Conservation (phyloP, 2,329 filamentous ascomycete species). For the Colletotrichum zoysiae region DNA sequence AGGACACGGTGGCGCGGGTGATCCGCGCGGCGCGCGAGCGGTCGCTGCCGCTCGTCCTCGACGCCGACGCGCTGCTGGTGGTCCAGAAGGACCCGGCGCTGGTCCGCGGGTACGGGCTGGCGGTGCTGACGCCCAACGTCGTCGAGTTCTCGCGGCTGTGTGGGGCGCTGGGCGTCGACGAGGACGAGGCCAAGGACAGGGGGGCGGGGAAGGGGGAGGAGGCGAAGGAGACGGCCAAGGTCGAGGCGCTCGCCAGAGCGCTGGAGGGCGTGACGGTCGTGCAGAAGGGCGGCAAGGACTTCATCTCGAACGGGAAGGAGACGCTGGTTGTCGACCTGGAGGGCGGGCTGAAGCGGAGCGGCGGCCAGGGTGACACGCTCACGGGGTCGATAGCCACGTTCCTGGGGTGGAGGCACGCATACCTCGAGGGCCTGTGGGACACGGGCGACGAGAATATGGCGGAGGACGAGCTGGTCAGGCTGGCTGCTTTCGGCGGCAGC, state of each 20-base stretch:
- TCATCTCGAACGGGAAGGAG: conserved; percentile 82
- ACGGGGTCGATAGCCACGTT: conserved; percentile 92
- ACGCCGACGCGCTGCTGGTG: conserved; percentile 88
- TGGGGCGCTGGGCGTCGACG: conserved; percentile 77
- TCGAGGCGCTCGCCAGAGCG: conserved; percentile 77
- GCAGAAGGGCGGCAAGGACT: conserved; percentile 87
- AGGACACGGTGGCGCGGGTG: conserved; percentile 83
- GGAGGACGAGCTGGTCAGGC: conserved; percentile 73
- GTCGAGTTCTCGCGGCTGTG: conserved; percentile 91
- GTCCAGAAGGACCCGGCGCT: conserved; percentile 82
- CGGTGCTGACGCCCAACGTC: conserved; percentile 93
- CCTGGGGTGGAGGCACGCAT: conserved; percentile 88
- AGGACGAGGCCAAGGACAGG: conserved; percentile 54
- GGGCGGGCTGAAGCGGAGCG: conserved; percentile 90
- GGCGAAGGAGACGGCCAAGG: conserved; percentile 55
- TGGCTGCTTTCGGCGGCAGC: conserved; percentile 89
- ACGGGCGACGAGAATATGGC: conserved; percentile 50
- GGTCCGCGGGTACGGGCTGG: conserved; percentile 83
- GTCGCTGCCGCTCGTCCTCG: conserved; percentile 85
- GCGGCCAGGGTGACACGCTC: conserved; percentile 94
- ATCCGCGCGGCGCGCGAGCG: conserved; percentile 81
- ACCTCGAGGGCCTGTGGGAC: conserved; percentile 83
- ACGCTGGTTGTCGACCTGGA: conserved; percentile 82
- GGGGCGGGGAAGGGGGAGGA: conserved; percentile 45
- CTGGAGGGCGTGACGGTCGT: conserved; percentile 91